These are phyloP conservation scores for Blastobotrys serpentis DNA, from an alignment of 1,139 yeast species.

Conservation along the genomic window DNA sequence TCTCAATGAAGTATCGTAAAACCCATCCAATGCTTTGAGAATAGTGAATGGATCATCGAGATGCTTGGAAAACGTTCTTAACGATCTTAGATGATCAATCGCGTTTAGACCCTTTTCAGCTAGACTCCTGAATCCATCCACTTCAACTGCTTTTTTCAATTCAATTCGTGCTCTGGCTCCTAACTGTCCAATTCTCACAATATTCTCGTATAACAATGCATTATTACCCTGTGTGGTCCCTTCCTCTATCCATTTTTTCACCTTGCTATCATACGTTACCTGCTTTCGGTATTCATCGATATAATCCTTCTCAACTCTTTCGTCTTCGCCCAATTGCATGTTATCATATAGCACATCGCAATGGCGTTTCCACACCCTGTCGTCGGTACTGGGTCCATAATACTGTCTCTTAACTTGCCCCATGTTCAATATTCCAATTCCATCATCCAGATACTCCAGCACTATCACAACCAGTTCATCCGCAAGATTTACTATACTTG, in stretches of 20 bases:
- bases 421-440: constrained; percentile 5
- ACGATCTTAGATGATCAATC: neutral
- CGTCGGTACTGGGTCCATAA: constrained; percentile 1
- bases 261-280: neutral
- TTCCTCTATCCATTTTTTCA: neutral
- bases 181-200: neutral
- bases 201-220: neutral
- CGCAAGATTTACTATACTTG: neutral
- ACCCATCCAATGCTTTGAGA: constrained; percentile 3
- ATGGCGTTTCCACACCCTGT: neutral
- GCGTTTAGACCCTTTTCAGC: neutral
- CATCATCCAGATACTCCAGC: constrained; percentile 7
- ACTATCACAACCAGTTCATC: neutral
- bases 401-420: neutral
- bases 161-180: neutral
- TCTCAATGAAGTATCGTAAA: neutral
- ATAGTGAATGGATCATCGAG: neutral
- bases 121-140: neutral
- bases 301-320: neutral
- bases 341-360: neutral
- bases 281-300: constrained; percentile 1
- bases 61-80: neutral
- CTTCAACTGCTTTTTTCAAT: neutral
- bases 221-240: neutral
- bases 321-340: neutral